A percentile compares a stretch with the other conserved stretches of the same genome.
phyloP scores from a whole-genome alignment of 129 eudicot genomes.

The Artemisia argyi region DNA sequence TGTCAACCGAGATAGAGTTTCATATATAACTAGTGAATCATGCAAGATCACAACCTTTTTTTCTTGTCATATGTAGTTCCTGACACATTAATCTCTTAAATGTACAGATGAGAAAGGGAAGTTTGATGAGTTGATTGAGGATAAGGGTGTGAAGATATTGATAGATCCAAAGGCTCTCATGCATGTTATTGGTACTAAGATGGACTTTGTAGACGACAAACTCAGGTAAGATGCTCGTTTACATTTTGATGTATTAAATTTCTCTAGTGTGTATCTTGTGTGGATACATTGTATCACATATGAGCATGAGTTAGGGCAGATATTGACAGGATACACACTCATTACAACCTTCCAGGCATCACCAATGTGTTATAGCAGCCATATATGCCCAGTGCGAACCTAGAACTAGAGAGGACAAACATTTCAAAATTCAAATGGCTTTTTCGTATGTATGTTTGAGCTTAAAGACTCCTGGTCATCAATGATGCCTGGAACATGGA shows the following conservation, averaged over 20 bases:
- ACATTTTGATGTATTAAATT: not conserved
- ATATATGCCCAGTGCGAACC: not conserved
- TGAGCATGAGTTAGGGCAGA: conserved; percentile 5
- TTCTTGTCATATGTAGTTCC: not conserved
- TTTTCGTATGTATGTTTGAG: no score
- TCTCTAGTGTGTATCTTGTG: not conserved
- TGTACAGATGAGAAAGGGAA: conserved; percentile 71
- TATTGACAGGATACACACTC: conserved; percentile 7
- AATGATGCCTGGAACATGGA: no score
- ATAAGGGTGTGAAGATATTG: conserved; percentile 79
- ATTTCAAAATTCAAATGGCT: no score
- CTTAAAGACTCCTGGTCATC: no score
- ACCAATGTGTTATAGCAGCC: not conserved
- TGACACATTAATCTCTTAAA: conserved; percentile 15
- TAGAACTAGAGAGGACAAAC: no score
- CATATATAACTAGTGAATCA: not conserved
- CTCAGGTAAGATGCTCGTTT: conserved; percentile 47
- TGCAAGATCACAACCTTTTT: not conserved
- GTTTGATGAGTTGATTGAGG: conserved; percentile 80
- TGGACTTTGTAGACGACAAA: conserved; percentile 86
- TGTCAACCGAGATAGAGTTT: not conserved
- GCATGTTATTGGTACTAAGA: conserved; percentile 88
- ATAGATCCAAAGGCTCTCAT: conserved; percentile 84
- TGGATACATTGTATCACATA: not conserved
- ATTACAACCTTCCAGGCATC: not conserved